Evolutionary conservation across 257 asterid genomes (phyloP), one percentile per base, ranked within the genome.

Genomic region (Solanum etuberosum): DNA sequence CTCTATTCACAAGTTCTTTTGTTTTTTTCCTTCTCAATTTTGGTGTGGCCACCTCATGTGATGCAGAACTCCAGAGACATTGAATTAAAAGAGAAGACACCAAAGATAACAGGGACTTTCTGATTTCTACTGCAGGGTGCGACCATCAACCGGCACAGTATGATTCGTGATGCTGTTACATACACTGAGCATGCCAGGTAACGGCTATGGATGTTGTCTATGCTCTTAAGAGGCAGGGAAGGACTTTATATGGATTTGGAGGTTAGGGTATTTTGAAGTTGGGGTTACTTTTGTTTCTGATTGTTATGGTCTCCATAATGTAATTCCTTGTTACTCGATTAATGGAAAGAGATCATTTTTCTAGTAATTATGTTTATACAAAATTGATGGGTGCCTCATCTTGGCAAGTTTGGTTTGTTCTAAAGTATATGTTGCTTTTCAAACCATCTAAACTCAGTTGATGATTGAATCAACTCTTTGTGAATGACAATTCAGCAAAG

Each of bases 171-270:
- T 21, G 86, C 88, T 12, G 86, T 78, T 0, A 63, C 88, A 40
- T 86, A 57, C 77, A 86, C 88, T 5, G 85, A 86, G 77, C 88
- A 86, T 15, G 78, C 88, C 7, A 80, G 86, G 37, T 78, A 86
- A 8, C 65, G 80, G 86, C 63, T 57, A 21, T 21, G 67, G 67
- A 57, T 21, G 5, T 57, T 57, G 67, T 57, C 27, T 57, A 0
- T 57, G 25, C 11, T 12, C n/a, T 57, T 57, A 57, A 57, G 67
- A 20, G 27, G 67, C 5, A 20, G 67, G 27, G 67, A 57, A 21
- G 67, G 27, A 21, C 67, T 27, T 6, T 57, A 16, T 57, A 57
- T 8, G 13, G 27, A 57, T 57, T 57, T 57, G 67, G 25, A 57
- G 67, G 67, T 20, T 57, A 57, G 73, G 73, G 11, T 27, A 11